phyloP scores from a whole-genome alignment of 306 rosid genomes.

The Dalbergia cultrata region DNA sequence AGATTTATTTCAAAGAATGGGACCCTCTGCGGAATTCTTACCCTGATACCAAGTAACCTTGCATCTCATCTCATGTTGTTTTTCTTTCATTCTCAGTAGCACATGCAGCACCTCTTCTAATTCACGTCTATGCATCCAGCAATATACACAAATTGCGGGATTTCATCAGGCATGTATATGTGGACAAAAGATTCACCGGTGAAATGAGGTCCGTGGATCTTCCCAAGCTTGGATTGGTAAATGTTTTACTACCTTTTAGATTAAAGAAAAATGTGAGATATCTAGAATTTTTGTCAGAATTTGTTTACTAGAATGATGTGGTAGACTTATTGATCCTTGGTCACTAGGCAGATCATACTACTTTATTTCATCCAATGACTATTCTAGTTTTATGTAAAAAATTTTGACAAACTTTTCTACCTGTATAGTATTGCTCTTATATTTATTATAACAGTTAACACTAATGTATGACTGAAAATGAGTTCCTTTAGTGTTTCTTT shows the following conservation, averaged over 20 bases:
- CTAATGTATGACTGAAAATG: constrained; percentile 19
- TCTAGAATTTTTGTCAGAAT: background rate
- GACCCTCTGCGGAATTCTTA: constrained; percentile 66
- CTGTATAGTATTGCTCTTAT: background rate
- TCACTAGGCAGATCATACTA: background rate
- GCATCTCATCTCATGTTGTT: background rate
- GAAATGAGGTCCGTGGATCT: constrained; percentile 60
- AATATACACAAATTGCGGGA: constrained; percentile 72
- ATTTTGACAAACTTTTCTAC: background rate
- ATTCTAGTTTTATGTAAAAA: background rate
- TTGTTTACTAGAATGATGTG: background rate
- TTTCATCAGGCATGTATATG: constrained; percentile 77
- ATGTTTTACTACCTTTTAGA: constrained; percentile 17
- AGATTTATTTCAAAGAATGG: constrained; percentile 78
- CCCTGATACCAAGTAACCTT: constrained; percentile 73
- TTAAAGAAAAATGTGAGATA: background rate
- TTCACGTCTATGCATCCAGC: constrained; percentile 60
- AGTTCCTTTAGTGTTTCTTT: background rate
- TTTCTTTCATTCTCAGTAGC: background rate
- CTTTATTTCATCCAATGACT: background rate
- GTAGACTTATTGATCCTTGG: background rate
- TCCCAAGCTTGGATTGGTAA: constrained; percentile 73
- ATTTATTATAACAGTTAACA: constrained; percentile 2
- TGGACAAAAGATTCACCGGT: constrained; percentile 72
- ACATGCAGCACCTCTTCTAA: constrained; percentile 44